Evolutionary conservation across 2,329 filamentous ascomycete species (phyloP), one percentile per base, ranked within the genome.

Genomic region (Claviceps sorghi): DNA sequence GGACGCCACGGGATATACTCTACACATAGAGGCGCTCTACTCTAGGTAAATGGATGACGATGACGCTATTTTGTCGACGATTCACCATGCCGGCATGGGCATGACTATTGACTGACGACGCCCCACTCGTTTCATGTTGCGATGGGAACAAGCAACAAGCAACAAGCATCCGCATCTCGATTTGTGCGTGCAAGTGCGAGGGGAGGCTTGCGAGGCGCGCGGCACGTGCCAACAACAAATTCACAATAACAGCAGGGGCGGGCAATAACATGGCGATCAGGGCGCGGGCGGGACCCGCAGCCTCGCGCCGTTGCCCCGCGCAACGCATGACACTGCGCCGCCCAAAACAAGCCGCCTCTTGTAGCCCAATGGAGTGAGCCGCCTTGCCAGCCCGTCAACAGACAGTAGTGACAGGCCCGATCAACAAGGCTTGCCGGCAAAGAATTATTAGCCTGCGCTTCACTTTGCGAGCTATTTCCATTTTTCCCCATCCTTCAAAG

Each of bases 261-360:
- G 36, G 36, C 36, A 36, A 38, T 38, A 38, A 38, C 13, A 44
- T 17, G 6, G 21, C 15, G 26, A 26, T 26, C 26, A 26, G 26
- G 26, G 26, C 15, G 10, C 5, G 36, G 34, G 34, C 34, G 4
- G 34, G 40, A 26, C 40, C 48, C 43, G n/a, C 30, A 19, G 8
- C n/a, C 36, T 22, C 49, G 49, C 52, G 50, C 11, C 46, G 55
- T 57, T 58, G 55, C 55, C 55, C 54, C 49, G 26, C 22, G 47
- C 56, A 55, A 58, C 56, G 50, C 22, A 32, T 43, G 19, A n/a
- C 42, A 17, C 19, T 30, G 43, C 47, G 34, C 29, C 30, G 26
- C 34, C 30, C 49, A 53, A 51, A 54, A 52, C 53, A 57, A 48
- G 50, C 9, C 40, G n/a, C 49, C 26, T 40, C 15, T 44, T 32